Conservation (phyloP, 495 filamentous ascomycete genomes). For the Hypoxylon fuscum region DNA sequence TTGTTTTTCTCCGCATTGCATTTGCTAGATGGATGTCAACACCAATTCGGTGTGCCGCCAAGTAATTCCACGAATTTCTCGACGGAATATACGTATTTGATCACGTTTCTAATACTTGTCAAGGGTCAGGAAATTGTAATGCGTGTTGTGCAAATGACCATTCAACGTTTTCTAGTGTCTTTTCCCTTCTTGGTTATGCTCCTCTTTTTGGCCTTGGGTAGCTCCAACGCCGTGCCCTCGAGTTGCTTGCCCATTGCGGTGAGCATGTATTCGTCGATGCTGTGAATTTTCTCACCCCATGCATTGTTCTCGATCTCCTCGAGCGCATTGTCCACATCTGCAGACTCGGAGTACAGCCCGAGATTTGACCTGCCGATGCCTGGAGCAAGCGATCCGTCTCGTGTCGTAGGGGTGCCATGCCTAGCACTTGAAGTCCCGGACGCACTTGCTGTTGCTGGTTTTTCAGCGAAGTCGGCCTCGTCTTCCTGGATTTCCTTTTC, state of each 20-base stretch:
- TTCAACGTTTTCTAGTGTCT: constrained; percentile 61
- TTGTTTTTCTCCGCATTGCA: constrained; percentile 4
- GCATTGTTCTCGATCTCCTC: constrained; percentile 64
- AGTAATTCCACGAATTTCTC: too few relatives aligned
- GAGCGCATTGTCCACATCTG: constrained; percentile 47
- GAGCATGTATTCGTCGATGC: constrained; percentile 88
- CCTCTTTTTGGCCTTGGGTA: constrained; percentile 82
- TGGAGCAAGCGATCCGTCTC: constrained; percentile 52
- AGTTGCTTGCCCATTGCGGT: constrained; percentile 78
- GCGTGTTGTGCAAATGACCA: neutral
- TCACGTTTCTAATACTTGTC: neutral
- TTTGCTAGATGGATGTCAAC: constrained; percentile 3
- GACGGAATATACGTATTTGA: too few relatives aligned
- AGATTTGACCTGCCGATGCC: constrained; percentile 48
- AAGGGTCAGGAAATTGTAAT: too few relatives aligned
- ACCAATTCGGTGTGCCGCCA: neutral
- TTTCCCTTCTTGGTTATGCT: constrained; percentile 78
- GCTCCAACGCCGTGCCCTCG: constrained; percentile 78
- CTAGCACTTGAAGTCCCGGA: constrained; percentile 54
- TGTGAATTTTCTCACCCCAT: constrained; percentile 64
- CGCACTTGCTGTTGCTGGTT: constrained; percentile 58
- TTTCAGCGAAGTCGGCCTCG: constrained; percentile 90
- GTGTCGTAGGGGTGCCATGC: constrained; percentile 56
- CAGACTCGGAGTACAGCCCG: constrained; percentile 53
- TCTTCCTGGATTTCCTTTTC: constrained; percentile 91